A percentile compares a stretch with the other conserved stretches of the same genome.
Conservation (phyloP, 768 basidiomycete species). For the Mycena galericulata region DNA sequence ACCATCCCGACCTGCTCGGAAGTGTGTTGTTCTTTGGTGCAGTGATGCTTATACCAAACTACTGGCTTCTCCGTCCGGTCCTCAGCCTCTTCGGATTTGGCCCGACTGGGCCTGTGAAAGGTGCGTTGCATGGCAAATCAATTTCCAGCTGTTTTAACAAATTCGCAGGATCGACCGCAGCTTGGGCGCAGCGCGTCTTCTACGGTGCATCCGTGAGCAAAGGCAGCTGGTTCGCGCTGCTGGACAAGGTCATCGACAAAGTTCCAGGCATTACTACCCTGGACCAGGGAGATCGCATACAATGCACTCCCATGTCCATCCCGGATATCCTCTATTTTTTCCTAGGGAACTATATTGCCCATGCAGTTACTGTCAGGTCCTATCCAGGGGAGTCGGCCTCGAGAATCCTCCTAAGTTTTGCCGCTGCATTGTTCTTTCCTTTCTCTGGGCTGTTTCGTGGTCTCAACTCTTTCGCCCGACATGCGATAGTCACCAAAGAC, state of each 20-base stretch:
- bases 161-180: slow-evolving; percentile 46
- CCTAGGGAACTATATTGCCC: no score
- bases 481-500: neutral
- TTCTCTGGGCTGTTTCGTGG: neutral
- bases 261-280: no score
- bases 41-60: slow-evolving; percentile 45
- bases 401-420: no score
- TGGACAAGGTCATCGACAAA: neutral
- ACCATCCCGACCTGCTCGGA: slow-evolving; percentile 46
- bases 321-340: no score
- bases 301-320: no score
- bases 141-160: neutral
- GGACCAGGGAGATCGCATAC: no score
- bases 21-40: slow-evolving; percentile 39
- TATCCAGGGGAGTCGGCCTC: no score
- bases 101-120: slow-evolving; percentile 46
- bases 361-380: no score
- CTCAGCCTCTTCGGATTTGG: slow-evolving; percentile 52
- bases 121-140: slow-evolving; percentile 22
- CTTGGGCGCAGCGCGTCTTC: slow-evolving; percentile 50
- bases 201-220: slow-evolving; percentile 45
- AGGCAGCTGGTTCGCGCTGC: slow-evolving; percentile 48
- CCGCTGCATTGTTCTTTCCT: no score
- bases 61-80: slow-evolving; percentile 44
- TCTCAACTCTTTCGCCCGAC: neutral